phyloP scores from a whole-genome alignment of 2,329 filamentous ascomycete genomes.

The Alternaria atra region DNA sequence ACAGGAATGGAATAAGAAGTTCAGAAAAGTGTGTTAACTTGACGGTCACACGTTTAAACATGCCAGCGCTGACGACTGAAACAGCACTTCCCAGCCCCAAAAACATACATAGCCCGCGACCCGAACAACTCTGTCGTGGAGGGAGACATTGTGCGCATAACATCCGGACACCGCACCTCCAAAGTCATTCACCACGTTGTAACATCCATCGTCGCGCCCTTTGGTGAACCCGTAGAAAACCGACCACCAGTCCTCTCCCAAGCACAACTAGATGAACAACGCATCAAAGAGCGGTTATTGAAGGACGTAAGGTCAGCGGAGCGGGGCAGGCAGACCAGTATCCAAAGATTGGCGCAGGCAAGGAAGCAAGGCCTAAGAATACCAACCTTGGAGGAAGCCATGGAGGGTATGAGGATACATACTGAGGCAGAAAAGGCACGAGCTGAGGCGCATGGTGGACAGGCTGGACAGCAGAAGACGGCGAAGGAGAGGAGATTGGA shows the following conservation, averaged over 20 bases:
- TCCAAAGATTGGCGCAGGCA: slow-evolving; percentile 39
- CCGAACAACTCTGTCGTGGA: slow-evolving; percentile 75
- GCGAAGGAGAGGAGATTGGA: slow-evolving; percentile 38
- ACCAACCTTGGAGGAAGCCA: slow-evolving; percentile 44
- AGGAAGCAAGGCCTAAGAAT: slow-evolving; percentile 38
- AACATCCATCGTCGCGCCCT: slow-evolving; percentile 76
- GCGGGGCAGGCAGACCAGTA: slow-evolving; percentile 39
- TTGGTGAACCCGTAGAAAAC: slow-evolving; percentile 69
- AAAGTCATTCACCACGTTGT: slow-evolving; percentile 78
- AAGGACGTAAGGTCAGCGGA: slow-evolving; percentile 66
- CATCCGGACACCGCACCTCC: slow-evolving; percentile 70
- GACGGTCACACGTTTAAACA: neutral
- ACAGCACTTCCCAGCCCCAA: slow-evolving; percentile 71
- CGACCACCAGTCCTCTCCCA: slow-evolving; percentile 72
- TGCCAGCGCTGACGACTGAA: slow-evolving; percentile 10
- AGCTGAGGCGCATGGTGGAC: slow-evolving; percentile 35
- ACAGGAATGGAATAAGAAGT: slow-evolving; percentile 74
- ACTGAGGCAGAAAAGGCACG: slow-evolving; percentile 30
- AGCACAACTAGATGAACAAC: slow-evolving; percentile 67
- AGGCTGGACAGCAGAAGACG: slow-evolving; percentile 38
- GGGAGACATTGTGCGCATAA: slow-evolving; percentile 79
- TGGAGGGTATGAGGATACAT: slow-evolving; percentile 36
- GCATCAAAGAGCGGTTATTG: slow-evolving; percentile 63
- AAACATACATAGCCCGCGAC: slow-evolving; percentile 78
- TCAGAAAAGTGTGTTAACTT: slow-evolving; percentile 70